Base-by-base conservation (phyloP, 2,329 filamentous ascomycete species). In the Coleophoma cylindrospora region DNA sequence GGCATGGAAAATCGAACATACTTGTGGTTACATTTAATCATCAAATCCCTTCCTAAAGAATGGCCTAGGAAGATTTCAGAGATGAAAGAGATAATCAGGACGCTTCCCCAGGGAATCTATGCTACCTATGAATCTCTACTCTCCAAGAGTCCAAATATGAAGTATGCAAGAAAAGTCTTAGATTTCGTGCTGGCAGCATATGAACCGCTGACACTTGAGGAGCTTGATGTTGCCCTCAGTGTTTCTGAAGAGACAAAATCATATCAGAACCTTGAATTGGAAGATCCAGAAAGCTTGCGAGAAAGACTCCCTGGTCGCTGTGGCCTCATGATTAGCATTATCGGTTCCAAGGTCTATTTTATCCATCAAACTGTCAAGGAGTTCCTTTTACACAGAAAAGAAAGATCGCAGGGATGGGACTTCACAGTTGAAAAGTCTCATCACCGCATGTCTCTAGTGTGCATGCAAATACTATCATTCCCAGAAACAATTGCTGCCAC, bases 281-380 rank as follows among this genome's bases (percentile, higher is more conserved):
- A 47, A 41, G 10, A 17, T 5, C 38, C 49, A 19, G 40, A 32
- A 32, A 5, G n/a, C 5, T 47, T 50, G 41, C 12, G 21, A 27
- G 43, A 21, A 8, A 36, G 13, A 7, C 32, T 55, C 34, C 27
- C 32, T 46, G 43, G 50, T 27, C 27, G 52, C 17, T 56, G 54
- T 43, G 51, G 54, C 7, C 51, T 54, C 4, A 54, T 56, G 34
- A 44, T 56, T 2, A 47, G 14, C 37, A 36, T 56, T 47, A 41
- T 50, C 15, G 33, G 52, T 45, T 4, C n/a, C 17, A 51, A 43
- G 45, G 63, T 70, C n/a, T 65, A 63, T 34, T 57, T 70, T 11
- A 60, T 71, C 19, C 68, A 70, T 54, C 63, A 67, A 45, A 66
- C 66, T 13, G 61, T 59, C 3, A 69, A 68, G 56, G 66, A 70